Conservation (phyloP, 73 alveolate genomes). For the Paramecium pentaurelia region DNA sequence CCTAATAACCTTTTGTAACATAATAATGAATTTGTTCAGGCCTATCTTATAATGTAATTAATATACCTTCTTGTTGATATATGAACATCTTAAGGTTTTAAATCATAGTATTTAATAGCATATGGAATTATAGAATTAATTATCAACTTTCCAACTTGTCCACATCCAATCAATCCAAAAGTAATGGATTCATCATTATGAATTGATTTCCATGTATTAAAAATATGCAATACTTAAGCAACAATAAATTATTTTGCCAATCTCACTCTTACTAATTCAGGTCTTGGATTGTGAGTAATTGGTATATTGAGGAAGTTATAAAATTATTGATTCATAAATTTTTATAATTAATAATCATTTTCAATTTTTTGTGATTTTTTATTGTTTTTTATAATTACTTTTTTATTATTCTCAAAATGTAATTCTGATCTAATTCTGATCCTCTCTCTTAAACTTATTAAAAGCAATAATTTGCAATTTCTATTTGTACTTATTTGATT, state of each 20-base stretch:
- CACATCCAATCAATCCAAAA: not conserved
- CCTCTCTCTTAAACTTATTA: not conserved
- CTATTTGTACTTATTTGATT: not conserved
- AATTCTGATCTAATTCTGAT: not conserved
- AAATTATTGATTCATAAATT: not conserved
- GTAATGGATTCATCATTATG: not conserved
- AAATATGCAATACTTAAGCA: not conserved
- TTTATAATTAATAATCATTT: too few species aligned
- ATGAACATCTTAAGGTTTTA: not conserved
- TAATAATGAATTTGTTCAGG: constrained; percentile 33
- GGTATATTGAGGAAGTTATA: not conserved
- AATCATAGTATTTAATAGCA: not conserved
- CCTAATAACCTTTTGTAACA: not conserved
- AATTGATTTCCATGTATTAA: not conserved
- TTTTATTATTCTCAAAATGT: not conserved
- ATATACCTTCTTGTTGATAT: constrained; percentile 39
- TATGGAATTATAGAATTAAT: constrained; percentile 17
- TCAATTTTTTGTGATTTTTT: not conserved
- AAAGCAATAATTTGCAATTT: not conserved
- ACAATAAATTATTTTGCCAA: not conserved
- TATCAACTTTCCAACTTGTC: not conserved
- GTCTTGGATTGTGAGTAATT: not conserved
- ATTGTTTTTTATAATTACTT: not conserved
- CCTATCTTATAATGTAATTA: not conserved
- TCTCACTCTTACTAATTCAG: not conserved